Evolutionary conservation across 1,284 basidiomycete genomes (phyloP).

Genomic region (Moniliophthora roreri): DNA sequence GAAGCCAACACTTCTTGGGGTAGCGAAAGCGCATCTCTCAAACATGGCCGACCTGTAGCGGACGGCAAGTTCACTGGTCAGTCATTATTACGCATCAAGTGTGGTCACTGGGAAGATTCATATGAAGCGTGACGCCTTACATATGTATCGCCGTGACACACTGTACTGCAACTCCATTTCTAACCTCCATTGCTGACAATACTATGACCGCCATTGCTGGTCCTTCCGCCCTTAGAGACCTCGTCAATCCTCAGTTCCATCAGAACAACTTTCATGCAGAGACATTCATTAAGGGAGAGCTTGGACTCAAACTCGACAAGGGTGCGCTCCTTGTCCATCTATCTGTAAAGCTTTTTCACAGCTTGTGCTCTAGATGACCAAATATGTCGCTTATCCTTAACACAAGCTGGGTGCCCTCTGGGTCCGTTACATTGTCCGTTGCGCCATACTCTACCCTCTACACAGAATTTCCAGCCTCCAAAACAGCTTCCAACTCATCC

Average conservation of each 20-base stretch:
- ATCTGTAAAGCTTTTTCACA: too few relatives aligned
- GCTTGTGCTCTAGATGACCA: too few relatives aligned
- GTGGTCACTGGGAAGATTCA: too few relatives aligned
- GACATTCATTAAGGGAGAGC: background rate
- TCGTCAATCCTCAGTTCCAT: background rate
- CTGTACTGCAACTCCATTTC: too few relatives aligned
- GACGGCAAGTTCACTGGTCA: too few relatives aligned
- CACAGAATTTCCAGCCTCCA: slow-evolving; percentile 83
- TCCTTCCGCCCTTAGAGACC: background rate
- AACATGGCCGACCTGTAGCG: too few relatives aligned
- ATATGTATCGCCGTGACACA: too few relatives aligned
- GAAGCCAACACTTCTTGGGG: too few relatives aligned
- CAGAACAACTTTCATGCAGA: background rate
- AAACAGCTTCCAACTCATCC: slow-evolving; percentile 80
- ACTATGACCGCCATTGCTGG: background rate
- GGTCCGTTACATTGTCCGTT: slow-evolving; percentile 87
- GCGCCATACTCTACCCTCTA: slow-evolving; percentile 81
- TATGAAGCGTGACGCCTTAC: too few relatives aligned
- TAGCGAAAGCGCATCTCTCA: too few relatives aligned
- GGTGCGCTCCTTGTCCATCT: background rate
- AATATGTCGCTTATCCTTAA: slow-evolving; percentile 83
- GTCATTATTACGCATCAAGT: too few relatives aligned
- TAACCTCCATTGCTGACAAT: too few relatives aligned
- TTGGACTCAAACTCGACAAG: background rate
- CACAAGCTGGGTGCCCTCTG: slow-evolving; percentile 82